Evolutionary conservation across 495 filamentous ascomycete species (phyloP).

Genomic region (Annulohypoxylon moriforme): DNA sequence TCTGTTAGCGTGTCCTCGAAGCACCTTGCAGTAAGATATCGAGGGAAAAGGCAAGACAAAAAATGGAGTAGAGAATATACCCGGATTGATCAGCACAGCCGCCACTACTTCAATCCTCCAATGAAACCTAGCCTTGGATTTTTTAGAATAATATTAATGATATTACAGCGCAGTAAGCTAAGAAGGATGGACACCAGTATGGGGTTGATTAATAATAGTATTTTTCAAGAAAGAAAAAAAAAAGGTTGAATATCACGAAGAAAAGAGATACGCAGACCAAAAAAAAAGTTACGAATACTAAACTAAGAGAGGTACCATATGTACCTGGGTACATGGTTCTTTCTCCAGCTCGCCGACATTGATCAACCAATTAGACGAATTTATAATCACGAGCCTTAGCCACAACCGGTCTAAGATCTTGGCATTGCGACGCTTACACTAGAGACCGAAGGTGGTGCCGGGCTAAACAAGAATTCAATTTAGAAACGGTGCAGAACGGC

Average conservation of each 20-base stretch:
- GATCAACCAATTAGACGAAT: slow-evolving; percentile 30
- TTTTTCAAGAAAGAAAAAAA: too few species aligned
- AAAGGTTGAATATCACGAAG: slow-evolving; percentile 21
- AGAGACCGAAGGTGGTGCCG: slow-evolving; percentile 6
- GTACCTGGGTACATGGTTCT: slow-evolving; percentile 26
- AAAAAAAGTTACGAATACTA: slow-evolving; percentile 3
- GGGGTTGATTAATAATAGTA: slow-evolving; percentile 22
- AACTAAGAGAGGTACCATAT: not conserved
- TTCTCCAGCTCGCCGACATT: slow-evolving; percentile 39
- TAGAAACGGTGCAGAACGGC: too few species aligned
- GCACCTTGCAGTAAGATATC: slow-evolving; percentile 13
- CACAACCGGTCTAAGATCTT: slow-evolving; percentile 24
- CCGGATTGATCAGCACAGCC: slow-evolving; percentile 29
- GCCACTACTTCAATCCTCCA: slow-evolving; percentile 13
- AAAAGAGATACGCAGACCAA: not conserved
- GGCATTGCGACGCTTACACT: slow-evolving; percentile 12
- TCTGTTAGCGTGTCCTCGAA: not conserved
- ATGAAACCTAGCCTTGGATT: slow-evolving; percentile 4
- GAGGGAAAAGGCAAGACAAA: slow-evolving; percentile 6
- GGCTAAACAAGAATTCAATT: slow-evolving; percentile 14
- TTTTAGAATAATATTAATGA: not conserved
- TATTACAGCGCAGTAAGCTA: not conserved
- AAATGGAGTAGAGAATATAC: slow-evolving; percentile 13
- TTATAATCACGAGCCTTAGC: slow-evolving; percentile 27
- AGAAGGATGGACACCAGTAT: not conserved